These are phyloP conservation scores for Leptodontidium sp. DNA, from an alignment of 2,329 filamentous ascomycete species.

Conservation along the genomic window DNA sequence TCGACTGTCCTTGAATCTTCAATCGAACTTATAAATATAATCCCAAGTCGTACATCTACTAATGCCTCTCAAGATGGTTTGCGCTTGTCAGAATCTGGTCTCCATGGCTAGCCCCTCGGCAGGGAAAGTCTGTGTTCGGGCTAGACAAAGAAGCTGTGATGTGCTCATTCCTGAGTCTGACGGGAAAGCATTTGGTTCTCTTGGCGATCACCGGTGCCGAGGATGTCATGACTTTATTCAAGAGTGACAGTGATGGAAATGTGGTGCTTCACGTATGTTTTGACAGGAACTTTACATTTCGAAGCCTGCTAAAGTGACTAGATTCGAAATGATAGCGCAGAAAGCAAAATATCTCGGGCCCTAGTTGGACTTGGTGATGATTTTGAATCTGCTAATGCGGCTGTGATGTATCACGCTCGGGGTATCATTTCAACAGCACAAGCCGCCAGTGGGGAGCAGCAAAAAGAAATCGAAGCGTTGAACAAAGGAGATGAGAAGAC, in stretches of 20 bases:
- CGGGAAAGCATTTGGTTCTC: constrained; percentile 79
- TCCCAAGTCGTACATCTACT: constrained; percentile 21
- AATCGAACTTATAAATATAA: not conserved
- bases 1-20: not conserved
- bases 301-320: constrained; percentile 40
- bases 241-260: constrained; percentile 68
- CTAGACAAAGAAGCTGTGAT: constrained; percentile 82
- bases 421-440: constrained; percentile 62
- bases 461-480: constrained; percentile 56
- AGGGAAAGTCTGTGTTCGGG: constrained; percentile 72
- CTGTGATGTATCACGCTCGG: constrained; percentile 88
- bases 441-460: constrained; percentile 52
- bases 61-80: constrained; percentile 69
- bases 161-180: constrained; percentile 75
- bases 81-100: constrained; percentile 80
- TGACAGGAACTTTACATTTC: not conserved
- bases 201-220: constrained; percentile 79
- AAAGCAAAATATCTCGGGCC: constrained; percentile 64
- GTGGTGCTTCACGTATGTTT: constrained; percentile 69
- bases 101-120: constrained; percentile 89
- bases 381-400: constrained; percentile 79
- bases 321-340: constrained; percentile 71
- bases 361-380: constrained; percentile 75
- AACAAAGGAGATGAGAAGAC: constrained; percentile 56
- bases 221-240: constrained; percentile 74